Conservation (phyloP, 2,329 filamentous ascomycete genomes). For the Didymella segeticola region DNA sequence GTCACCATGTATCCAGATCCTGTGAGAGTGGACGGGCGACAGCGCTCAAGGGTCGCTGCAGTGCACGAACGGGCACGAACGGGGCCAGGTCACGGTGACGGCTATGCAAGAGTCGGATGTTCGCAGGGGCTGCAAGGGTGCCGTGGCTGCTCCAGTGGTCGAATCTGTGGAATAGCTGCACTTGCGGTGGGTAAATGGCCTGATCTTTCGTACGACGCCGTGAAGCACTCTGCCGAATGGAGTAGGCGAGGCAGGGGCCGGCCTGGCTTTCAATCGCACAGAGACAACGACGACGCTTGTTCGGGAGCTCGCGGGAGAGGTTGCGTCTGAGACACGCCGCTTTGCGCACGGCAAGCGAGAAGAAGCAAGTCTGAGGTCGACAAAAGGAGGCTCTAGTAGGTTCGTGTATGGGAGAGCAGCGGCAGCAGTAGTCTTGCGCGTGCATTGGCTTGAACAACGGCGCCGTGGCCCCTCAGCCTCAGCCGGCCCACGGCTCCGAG, state of each 20-base stretch:
- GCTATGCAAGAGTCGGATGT: conserved; percentile 15
- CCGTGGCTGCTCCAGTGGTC: background rate
- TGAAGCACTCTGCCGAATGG: conserved; percentile 4
- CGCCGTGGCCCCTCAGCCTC: background rate
- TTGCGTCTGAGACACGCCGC: conserved; percentile 4
- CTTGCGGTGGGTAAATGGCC: conserved; percentile 12
- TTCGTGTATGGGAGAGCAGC: background rate
- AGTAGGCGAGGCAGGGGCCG: background rate
- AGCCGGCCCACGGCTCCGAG: conserved; percentile 1
- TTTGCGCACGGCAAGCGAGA: background rate
- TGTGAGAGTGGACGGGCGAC: background rate
- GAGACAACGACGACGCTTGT: background rate
- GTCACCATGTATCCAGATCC: conserved; percentile 14
- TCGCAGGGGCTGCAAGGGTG: conserved; percentile 2
- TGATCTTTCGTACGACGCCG: conserved; percentile 14
- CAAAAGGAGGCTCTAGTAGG: conserved; percentile 6
- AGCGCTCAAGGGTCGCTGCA: conserved; percentile 10
- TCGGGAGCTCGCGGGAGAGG: background rate
- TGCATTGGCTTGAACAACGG: conserved; percentile 3
- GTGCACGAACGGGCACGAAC: background rate
- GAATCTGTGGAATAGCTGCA: conserved; percentile 11
- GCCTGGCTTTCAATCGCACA: background rate
- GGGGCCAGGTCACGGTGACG: conserved; percentile 2
- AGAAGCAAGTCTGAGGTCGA: conserved; percentile 1
- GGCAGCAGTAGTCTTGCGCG: conserved; percentile 4